Evolutionary conservation across 306 rosid species (phyloP).

Genomic region (Sicyos edulis): DNA sequence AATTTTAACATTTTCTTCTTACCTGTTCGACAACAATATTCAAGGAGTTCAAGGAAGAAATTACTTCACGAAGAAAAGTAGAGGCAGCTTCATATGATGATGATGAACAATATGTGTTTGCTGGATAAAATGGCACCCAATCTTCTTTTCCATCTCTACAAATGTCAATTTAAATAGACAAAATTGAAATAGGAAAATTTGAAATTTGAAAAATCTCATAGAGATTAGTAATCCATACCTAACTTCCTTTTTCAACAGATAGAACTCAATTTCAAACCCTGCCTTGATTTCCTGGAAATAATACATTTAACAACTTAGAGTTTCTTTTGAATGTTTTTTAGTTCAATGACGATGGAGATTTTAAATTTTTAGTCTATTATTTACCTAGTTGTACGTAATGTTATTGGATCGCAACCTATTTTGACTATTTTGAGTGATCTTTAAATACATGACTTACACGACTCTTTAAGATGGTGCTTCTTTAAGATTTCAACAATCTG

Average conservation of each 20-base stretch:
- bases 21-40: constrained; percentile 82
- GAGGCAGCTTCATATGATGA: constrained; percentile 66
- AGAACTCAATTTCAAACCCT: constrained; percentile 90
- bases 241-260: constrained; percentile 51
- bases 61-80: constrained; percentile 48
- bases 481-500: too few species aligned
- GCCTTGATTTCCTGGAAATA: constrained; percentile 64
- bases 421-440: too few species aligned
- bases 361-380: too few species aligned
- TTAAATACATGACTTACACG: too few species aligned
- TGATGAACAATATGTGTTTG: constrained; percentile 50
- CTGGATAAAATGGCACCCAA: constrained; percentile 67
- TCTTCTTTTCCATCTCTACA: constrained; percentile 74
- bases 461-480: too few species aligned
- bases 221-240: constrained; percentile 30
- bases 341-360: too few species aligned
- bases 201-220: background rate
- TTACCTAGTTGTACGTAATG: too few species aligned
- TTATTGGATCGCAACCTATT: too few species aligned
- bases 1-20: too few species aligned
- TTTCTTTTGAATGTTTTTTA: too few species aligned
- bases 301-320: background rate
- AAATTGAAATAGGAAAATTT: constrained; percentile 17
- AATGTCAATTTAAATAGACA: constrained; percentile 13
- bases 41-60: constrained; percentile 47